phyloP scores from a whole-genome alignment of 1,139 yeast species.

The Nakaseomyces glabratus region DNA sequence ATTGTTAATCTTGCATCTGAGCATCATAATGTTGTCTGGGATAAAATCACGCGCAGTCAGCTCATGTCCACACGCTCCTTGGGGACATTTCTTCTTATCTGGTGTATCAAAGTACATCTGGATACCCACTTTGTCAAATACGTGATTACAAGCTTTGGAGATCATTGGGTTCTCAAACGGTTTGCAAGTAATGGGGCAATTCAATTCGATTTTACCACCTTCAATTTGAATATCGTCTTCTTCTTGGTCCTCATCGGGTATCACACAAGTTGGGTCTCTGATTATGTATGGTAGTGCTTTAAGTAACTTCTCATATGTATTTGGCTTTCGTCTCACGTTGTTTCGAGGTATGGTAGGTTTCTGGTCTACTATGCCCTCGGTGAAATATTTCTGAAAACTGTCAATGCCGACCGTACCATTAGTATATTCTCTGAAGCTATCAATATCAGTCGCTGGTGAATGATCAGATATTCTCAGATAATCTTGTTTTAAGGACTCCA shows the following conservation, averaged over 20 bases:
- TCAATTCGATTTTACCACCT: constrained; percentile 58
- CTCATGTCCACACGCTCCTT: constrained; percentile 26
- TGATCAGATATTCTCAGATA: constrained; percentile 9
- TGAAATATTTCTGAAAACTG: too few species aligned
- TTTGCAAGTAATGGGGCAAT: constrained; percentile 55
- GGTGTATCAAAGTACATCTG: constrained; percentile 17
- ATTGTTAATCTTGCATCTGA: constrained; percentile 20
- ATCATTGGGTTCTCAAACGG: constrained; percentile 45
- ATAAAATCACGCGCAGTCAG: constrained; percentile 20
- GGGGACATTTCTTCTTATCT: constrained; percentile 24
- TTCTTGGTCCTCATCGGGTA: constrained; percentile 25
- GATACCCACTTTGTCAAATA: constrained; percentile 46
- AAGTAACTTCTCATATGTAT: constrained; percentile 13
- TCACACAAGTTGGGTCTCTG: constrained; percentile 24
- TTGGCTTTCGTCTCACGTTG: too few species aligned
- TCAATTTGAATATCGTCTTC: constrained; percentile 53
- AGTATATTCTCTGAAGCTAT: not conserved
- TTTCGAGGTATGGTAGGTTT: too few species aligned
- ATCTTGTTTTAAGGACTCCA: constrained; percentile 8
- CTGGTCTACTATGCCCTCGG: too few species aligned
- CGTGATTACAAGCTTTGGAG: constrained; percentile 50
- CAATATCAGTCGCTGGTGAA: constrained; percentile 3
- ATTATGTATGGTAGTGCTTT: constrained; percentile 21
- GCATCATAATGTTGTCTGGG: constrained; percentile 25
- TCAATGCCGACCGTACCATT: too few species aligned